Evolutionary conservation across 2,329 filamentous ascomycete species (phyloP).

Genomic region (Teratosphaeriaceae sp.): DNA sequence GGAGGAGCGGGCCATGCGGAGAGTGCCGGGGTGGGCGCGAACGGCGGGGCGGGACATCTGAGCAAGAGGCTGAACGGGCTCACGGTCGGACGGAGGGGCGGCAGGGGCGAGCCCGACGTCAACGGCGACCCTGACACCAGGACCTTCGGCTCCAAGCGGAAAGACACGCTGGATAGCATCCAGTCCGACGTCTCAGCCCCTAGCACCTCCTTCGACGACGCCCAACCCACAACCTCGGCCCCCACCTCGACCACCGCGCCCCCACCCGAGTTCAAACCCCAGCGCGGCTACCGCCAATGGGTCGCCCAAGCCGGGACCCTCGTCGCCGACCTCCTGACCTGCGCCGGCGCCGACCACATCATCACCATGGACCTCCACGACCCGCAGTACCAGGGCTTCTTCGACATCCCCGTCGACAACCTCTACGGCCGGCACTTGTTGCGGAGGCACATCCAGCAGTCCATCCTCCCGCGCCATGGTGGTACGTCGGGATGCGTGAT

Average conservation of each 20-base stretch:
- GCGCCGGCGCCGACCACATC: constrained; percentile 90
- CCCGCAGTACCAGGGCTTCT: constrained; percentile 96
- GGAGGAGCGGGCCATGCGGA: constrained; percentile 63
- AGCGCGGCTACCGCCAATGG: constrained; percentile 97
- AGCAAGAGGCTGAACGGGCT: constrained; percentile 67
- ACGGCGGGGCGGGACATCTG: constrained; percentile 56
- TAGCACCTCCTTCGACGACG: constrained; percentile 13
- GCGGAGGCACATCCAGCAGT: constrained; percentile 64
- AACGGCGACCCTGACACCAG: constrained; percentile 10
- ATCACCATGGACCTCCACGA: constrained; percentile 98
- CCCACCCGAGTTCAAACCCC: constrained; percentile 58
- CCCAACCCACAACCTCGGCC: neutral
- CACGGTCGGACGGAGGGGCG: constrained; percentile 53
- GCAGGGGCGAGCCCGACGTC: constrained; percentile 15
- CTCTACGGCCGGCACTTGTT: constrained; percentile 76
- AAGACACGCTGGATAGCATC: constrained; percentile 26
- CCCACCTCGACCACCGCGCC: constrained; percentile 12
- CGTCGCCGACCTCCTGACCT: constrained; percentile 88
- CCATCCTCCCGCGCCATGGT: constrained; percentile 77
- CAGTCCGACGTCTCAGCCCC: constrained; percentile 20
- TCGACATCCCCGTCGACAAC: constrained; percentile 97
- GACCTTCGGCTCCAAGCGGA: constrained; percentile 17
- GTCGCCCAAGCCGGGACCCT: constrained; percentile 94
- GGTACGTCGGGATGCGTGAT: constrained; percentile 53
- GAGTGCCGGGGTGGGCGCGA: constrained; percentile 57